Percentiles rank a stretch among this genome's conserved stretches.
phyloP scores from a whole-genome alignment of 2,329 filamentous ascomycete genomes.

The Podosphaera aphanis region DNA sequence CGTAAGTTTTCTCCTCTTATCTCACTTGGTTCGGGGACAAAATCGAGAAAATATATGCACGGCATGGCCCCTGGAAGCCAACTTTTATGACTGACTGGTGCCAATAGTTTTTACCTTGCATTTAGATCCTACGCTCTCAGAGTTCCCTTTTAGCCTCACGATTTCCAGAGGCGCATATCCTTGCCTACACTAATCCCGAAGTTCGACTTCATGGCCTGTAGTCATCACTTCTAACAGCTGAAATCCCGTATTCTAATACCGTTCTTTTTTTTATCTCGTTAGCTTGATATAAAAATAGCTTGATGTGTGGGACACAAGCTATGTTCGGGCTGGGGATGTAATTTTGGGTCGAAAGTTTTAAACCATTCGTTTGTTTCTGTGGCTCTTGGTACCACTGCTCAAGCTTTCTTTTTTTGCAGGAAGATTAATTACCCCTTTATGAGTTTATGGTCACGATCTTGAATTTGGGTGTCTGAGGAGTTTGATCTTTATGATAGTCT shows the following conservation, averaged over 20 bases:
- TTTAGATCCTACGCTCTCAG: background rate
- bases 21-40: background rate
- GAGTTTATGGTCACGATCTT: background rate
- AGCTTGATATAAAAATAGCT: background rate
- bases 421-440: background rate
- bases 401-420: background rate
- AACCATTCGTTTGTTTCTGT: background rate
- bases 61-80: background rate
- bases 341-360: background rate
- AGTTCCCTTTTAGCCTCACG: background rate
- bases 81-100: background rate
- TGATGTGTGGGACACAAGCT: background rate
- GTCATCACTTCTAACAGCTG: background rate
- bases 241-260: background rate
- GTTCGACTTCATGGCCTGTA: background rate
- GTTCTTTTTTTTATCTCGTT: background rate
- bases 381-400: background rate
- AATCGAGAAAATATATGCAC: background rate
- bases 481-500: background rate
- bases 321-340: background rate
- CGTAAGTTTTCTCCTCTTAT: conserved; percentile 33
- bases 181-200: background rate
- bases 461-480: background rate
- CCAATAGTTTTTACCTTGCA: background rate
- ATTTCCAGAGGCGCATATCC: background rate